Evolutionary conservation across 2,329 filamentous ascomycete species (phyloP), one percentile per base, ranked within the genome.

Genomic region (Septoria linicola): DNA sequence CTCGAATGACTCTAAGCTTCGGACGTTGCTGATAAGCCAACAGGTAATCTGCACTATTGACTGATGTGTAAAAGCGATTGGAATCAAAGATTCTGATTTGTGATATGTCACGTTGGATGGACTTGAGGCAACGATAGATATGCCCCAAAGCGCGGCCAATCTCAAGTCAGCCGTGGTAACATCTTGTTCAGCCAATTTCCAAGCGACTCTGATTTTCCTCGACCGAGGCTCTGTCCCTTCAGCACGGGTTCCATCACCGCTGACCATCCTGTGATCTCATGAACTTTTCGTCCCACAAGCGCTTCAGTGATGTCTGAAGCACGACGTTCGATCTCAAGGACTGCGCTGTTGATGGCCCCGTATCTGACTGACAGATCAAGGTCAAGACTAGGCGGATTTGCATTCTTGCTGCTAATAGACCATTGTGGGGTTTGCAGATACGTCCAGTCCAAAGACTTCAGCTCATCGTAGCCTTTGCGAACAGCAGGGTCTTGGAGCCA

Each of bases 351-450:
- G 73, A 70, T 87, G 76, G 35, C 82, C 74, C 57, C 82, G 74
- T 55, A 77, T 78, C 31, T 84, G 71, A 67, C 68, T 10, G 63
- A 62, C 4, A 69, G 49, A 8, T 66, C 61, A 14, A 67, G 21
- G 34, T 56, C 25, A 16, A 51, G 8, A 23, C 46, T 40, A 4
- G 35, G 11, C 7, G 41, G 36, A 31, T 34, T 37, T 8, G 58
- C 55, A 16, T 49, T 32, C 21, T 53, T 51, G 2, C 49, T 59
- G 2, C 51, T 53, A 31, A 63, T 51, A 48, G 79, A 82, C 68
- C 96, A 96, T 49, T 85, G 84, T 1, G 91, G 91, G 1, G 91
- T 96, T 71, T 96, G 90, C 2, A 81, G 81, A 70, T 86, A 96
- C 51, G 86, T 85, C 89, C 90, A 96, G 8, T 83, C 80, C 3